These are phyloP conservation scores for Annulohypoxylon stygium DNA, from an alignment of 495 filamentous ascomycete genomes.

Conservation along the genomic window DNA sequence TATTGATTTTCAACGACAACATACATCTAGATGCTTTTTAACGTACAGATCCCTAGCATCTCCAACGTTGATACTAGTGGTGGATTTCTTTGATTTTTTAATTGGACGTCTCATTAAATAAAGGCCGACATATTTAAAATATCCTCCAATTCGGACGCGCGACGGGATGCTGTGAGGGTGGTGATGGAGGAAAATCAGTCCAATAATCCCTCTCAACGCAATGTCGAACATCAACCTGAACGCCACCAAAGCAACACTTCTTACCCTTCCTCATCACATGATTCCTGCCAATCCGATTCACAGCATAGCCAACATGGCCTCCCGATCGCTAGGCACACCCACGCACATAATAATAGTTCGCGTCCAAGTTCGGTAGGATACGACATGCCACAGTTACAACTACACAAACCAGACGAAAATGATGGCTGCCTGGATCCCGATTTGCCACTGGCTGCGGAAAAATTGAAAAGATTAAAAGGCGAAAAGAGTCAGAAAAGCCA, in stretches of 20 bases:
- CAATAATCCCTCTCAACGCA: conserved; percentile 6
- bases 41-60: neutral
- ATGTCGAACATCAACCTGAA: conserved; percentile 15
- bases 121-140: neutral
- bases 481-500: too few species aligned
- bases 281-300: conserved; percentile 11
- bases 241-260: neutral
- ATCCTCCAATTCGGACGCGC: neutral
- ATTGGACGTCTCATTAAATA: neutral
- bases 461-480: conserved; percentile 9
- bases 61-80: neutral
- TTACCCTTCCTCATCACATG: conserved; percentile 7
- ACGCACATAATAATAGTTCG: neutral
- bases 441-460: conserved; percentile 30
- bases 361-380: conserved; percentile 41
- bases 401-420: conserved; percentile 54
- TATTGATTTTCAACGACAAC: neutral
- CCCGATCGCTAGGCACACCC: too few species aligned
- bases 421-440: conserved; percentile 51
- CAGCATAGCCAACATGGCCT: conserved; percentile 4
- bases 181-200: conserved; percentile 28
- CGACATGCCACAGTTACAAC: conserved; percentile 55
- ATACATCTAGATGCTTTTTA: conserved; percentile 1
- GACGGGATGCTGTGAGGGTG: neutral
- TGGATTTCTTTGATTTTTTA: neutral